A percentile compares a stretch with the other conserved stretches of the same genome.
Evolutionary conservation across 305 asterid genomes (phyloP).

Genomic region (Solanum hybrid): DNA sequence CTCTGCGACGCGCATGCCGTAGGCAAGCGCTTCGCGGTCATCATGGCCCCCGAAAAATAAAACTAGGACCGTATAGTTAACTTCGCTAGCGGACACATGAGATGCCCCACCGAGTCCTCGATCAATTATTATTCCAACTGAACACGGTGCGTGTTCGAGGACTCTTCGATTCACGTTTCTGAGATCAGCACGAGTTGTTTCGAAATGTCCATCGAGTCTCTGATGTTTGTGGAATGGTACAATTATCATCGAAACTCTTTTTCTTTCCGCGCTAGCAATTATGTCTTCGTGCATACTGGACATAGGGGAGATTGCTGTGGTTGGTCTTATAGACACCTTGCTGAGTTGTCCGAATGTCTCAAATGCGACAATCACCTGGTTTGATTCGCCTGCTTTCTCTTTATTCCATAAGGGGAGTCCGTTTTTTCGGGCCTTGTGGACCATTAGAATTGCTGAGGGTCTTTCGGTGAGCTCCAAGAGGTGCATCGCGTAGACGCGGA

Average conservation of each 20-base stretch:
- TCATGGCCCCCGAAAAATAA: constrained; percentile 19
- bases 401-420: constrained; percentile 24
- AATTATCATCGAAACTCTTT: constrained; percentile 14
- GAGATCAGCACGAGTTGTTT: constrained; percentile 16
- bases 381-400: not conserved
- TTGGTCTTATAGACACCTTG: constrained; percentile 18
- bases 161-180: constrained; percentile 17
- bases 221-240: constrained; percentile 23
- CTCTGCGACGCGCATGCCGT: constrained; percentile 18
- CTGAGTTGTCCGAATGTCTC: constrained; percentile 21
- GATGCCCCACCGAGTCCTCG: constrained; percentile 18
- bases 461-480: constrained; percentile 22
- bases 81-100: constrained; percentile 15
- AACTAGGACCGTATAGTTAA: not conserved
- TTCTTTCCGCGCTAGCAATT: constrained; percentile 10
- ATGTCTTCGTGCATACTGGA: constrained; percentile 20
- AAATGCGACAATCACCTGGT: constrained; percentile 19
- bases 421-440: constrained; percentile 20
- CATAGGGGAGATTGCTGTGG: constrained; percentile 17
- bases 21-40: constrained; percentile 19
- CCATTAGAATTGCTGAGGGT: constrained; percentile 19
- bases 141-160: constrained; percentile 18
- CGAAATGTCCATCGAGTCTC: constrained; percentile 19
- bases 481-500: constrained; percentile 18
- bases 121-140: constrained; percentile 9